Evolutionary conservation across 2,329 filamentous ascomycete genomes (phyloP).

Genomic region (Colletotrichum simmondsii): DNA sequence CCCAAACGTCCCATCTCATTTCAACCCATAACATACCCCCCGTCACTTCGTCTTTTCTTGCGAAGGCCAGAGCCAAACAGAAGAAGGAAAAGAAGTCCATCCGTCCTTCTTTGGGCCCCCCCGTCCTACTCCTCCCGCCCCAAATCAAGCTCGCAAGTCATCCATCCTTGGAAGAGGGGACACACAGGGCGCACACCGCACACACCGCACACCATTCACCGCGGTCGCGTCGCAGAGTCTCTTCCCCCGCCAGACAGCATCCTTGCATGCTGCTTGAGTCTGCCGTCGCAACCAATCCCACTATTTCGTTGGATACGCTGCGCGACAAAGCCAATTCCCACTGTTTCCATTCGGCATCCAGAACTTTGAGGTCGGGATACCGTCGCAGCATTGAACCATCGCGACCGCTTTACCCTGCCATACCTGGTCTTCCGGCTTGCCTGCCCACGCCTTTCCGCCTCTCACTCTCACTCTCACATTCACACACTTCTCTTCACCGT

Average conservation of each 20-base stretch:
- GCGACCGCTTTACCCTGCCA: slow-evolving; percentile 1
- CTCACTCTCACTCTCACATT: background rate
- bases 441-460: background rate
- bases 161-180: background rate
- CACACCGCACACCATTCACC: slow-evolving; percentile 22
- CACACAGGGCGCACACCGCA: slow-evolving; percentile 10
- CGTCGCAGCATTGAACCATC: slow-evolving; percentile 16
- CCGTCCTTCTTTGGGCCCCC: background rate
- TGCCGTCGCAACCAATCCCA: slow-evolving; percentile 16
- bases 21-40: slow-evolving; percentile 18
- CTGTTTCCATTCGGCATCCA: slow-evolving; percentile 14
- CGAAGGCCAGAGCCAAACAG: background rate
- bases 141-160: background rate
- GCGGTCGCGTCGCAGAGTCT: slow-evolving; percentile 25
- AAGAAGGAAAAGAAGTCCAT: slow-evolving; percentile 5
- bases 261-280: slow-evolving; percentile 20
- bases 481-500: background rate
- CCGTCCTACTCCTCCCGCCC: background rate
- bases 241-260: slow-evolving; percentile 22
- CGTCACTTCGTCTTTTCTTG: slow-evolving; percentile 28
- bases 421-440: slow-evolving; percentile 6
- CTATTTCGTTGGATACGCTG: slow-evolving; percentile 3
- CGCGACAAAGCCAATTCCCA: slow-evolving; percentile 23
- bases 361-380: slow-evolving; percentile 26
- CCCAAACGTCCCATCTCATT: slow-evolving; percentile 17